Base-by-base conservation (phyloP, 345 rosid species). In the Brassica carinata region DNA sequence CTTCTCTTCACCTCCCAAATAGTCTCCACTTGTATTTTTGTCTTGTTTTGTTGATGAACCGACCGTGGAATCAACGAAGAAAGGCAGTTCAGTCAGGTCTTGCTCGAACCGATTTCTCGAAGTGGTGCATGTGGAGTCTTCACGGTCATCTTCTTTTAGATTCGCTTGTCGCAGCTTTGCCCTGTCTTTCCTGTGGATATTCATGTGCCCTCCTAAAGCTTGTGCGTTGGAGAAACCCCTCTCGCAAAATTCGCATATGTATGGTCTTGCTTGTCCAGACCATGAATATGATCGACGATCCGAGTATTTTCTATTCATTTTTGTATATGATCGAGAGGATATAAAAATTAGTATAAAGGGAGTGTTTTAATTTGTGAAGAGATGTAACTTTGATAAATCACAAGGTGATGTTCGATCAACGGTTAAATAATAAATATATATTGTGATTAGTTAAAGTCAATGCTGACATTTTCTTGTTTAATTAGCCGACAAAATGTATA, bases 171-270 rank as follows among this genome's bases (percentile, higher is more conserved):
- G 84, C 48, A 81, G 81, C 15, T 66, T 81, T 58, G 84, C 84
- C 30, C 81, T 81, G 19, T 92, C 97, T 82, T 85, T 88, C 15
- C 95, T 83, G 73, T 92, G 97, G 71, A 94, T 91, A 68, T 92
- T 94, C 98, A 94, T 94, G 86, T 94, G 97, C 5, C 98, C 93
- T 1, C 97, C 98, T 57, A 94, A 81, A 67, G 98, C 98, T 78
- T 94, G 97, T 57, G 97, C 97, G 85, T 91, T 94, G 40, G 97
- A 86, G 88, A 92, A 94, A 36, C 98, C 98, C 73, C 89, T 84
- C 85, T 88, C 91, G 83, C 98, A 94, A 77, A 91, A 94, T 14
- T 80, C 84, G 72, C 98, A 94, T 72, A 86, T 87, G 48, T 94
- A 94, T 17, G 89, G 77, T 81, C 80, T 71, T 57, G 65, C 69